A percentile compares a stretch with the other conserved stretches of the same genome.
Evolutionary conservation across 192 early-diverging fungal genomes (phyloP).

Genomic region (Gorgonomyces haynaldii): DNA sequence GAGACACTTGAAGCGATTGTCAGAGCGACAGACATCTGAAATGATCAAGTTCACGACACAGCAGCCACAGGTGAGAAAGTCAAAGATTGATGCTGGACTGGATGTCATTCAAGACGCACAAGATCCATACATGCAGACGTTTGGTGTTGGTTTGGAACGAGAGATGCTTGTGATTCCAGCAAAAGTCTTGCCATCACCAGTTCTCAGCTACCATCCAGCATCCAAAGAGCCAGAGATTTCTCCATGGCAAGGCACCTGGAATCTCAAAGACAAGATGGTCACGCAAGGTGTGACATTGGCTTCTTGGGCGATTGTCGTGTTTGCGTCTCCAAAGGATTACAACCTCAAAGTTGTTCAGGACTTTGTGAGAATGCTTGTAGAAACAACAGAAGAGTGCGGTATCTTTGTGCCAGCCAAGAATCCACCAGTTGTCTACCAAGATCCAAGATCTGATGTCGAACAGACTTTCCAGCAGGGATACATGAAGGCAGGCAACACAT

Average conservation of each 20-base stretch:
- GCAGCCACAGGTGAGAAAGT: conserved; percentile 67
- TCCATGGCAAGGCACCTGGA: conserved; percentile 71
- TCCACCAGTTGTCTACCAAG: conserved; percentile 45
- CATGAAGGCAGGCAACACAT: conserved; percentile 51
- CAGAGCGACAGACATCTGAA: conserved; percentile 74
- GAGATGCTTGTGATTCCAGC: conserved; percentile 61
- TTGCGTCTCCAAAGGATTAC: conserved; percentile 46
- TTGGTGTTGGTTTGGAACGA: conserved; percentile 56
- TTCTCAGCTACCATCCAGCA: conserved; percentile 57
- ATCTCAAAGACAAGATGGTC: conserved; percentile 71
- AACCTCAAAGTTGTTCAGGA: conserved; percentile 41
- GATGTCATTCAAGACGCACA: conserved; percentile 50
- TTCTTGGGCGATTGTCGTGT: conserved; percentile 75
- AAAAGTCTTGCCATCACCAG: conserved; percentile 68
- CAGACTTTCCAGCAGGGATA: conserved; percentile 58
- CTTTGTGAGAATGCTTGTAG: conserved; percentile 64
- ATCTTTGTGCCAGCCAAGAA: conserved; percentile 41
- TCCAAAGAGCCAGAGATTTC: conserved; percentile 48
- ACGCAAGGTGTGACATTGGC: conserved; percentile 57
- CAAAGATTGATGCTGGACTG: conserved; percentile 72
- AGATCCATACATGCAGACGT: conserved; percentile 66
- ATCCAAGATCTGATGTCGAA: conserved; percentile 55
- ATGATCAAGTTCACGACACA: conserved; percentile 92
- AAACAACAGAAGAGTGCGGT: conserved; percentile 61
- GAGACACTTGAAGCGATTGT: conserved; percentile 68